Base-by-base conservation (phyloP, 768 basidiomycete species). In the Termitomyces sp. region DNA sequence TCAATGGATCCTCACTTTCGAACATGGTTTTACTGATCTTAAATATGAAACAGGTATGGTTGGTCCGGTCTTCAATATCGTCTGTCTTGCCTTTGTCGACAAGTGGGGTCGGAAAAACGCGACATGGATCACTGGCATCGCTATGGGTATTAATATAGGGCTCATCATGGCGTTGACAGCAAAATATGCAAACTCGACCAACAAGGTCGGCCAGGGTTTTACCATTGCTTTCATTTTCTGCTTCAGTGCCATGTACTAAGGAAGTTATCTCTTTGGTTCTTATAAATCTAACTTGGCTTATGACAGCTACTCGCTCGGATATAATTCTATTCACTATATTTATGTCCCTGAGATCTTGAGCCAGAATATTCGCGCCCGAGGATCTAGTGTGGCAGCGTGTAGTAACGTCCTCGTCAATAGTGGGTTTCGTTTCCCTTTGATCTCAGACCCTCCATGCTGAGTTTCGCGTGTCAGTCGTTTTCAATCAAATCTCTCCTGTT, bases 71-170 rank as follows among this genome's bases (percentile, higher is more conserved):
- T 50, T 39, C 25, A 56, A 55, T 27, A 51, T 59, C 31, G 32
- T 59, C 41, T 51, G 50, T 20, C 44, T 59, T 48, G 32, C 44
- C 22, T 59, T 25, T 35, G 49, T 55, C 22, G 50, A 52, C 35
- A 54, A 45, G 44, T 56, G 54, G 44, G 54, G 53, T 22, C 45
- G 58, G n/a, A 58, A 58, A 39, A 40, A 29, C 22, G 43, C 52
- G 1, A 43, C 53, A 50, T 56, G 50, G 46, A 59, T 59, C 40
- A 55, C 53, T 13, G 50, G 53, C 23, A 41, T 59, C 18, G 50
- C 33, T 41, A 52, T 59, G 53, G 57, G 50, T 18, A 27, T 54
- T 23, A 44, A 54, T 50, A 55, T 58, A 53, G 49, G 39, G 20
- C 58, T 53, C 44, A 55, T 55, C 45, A 52, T 54, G 54, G 45